Base-by-base conservation (phyloP, 805 yeast species). In the Pichia californica region DNA sequence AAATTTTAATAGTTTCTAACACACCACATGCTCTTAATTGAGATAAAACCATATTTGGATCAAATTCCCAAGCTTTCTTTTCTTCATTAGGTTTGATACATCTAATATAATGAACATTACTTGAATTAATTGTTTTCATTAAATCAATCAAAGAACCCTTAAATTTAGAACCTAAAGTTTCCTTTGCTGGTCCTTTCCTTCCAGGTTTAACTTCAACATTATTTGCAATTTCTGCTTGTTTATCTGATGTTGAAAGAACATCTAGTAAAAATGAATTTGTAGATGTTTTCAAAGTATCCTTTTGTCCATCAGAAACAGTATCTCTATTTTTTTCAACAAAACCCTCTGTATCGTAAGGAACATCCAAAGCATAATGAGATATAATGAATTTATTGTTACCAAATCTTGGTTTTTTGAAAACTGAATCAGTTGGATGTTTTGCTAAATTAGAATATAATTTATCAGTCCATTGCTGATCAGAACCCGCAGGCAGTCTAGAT, bases 1-100 rank as follows among this genome's bases (percentile, higher is more conserved):
- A 89, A 38, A 91, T 91, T 57, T 96, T 73, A 59, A 91, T 91
- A 2, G 99, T 93, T 62, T 93, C 99, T 53, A 91, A 71, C 37
- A 91, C 98, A 83, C 99, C 99, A 72, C 99, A 91, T 6, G 99
- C 99, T 61, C 99, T 78, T 50, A 91, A 73, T 65, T 91, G 99
- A 6, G 95, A 83, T 48, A 93, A 72, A 13, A 91, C 98, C 97
- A 91, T 89, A 34, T 88, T 74, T 14, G 95, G 88, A 58, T 88
- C 95, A 64, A 91, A 91, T 61, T 81, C 83, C 98, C 99, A 91
- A 2, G 98, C 96, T 48, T 79, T 82, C 64, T 93, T 91, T 51
- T 80, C 81, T 57, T 88, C 96, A 62, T 91, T 91, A 6, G 99
- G 98, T 64, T 91, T 91, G 61, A 93, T 91, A 72, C 99, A 91